phyloP scores from a whole-genome alignment of 176 grass and related monocot species.

The Luzula sylvatica region DNA sequence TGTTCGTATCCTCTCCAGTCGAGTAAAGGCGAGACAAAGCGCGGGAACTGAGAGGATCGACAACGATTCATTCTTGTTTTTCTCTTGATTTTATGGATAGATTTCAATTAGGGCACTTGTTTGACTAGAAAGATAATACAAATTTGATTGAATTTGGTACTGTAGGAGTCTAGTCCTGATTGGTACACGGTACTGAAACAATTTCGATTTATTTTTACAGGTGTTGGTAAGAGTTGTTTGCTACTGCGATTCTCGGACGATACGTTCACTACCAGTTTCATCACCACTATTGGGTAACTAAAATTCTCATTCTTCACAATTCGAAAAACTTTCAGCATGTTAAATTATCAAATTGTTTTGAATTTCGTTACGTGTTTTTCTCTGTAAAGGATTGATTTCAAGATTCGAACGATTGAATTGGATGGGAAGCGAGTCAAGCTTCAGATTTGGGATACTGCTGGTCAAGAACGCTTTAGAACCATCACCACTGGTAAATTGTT shows the following conservation, averaged over 20 bases:
- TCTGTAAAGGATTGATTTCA: conserved; percentile 70
- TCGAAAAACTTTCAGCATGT: not conserved
- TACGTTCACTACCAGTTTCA: conserved; percentile 23
- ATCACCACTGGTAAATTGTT: conserved; percentile 43
- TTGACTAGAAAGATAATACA: no score
- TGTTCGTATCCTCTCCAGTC: conserved; percentile 1
- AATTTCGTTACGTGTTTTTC: not conserved
- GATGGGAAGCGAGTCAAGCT: conserved; percentile 82
- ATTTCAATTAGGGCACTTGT: not conserved
- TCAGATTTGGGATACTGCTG: conserved; percentile 91
- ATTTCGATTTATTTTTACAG: not conserved
- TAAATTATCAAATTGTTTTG: not conserved
- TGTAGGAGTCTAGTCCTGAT: no score
- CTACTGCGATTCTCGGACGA: conserved; percentile 21
- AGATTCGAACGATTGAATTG: conserved; percentile 78
- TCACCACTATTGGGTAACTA: conserved; percentile 21
- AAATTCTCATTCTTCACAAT: not conserved
- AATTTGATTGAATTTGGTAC: no score
- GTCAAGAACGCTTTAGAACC: conserved; percentile 85
- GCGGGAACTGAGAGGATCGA: not conserved
- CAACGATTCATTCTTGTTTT: not conserved
- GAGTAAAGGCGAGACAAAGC: not conserved
- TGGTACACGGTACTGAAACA: no score
- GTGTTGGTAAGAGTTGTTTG: conserved; percentile 26
- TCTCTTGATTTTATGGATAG: not conserved